Conservation (phyloP, 2,329 filamentous ascomycete species). For the Ascochyta clinopodiicola region DNA sequence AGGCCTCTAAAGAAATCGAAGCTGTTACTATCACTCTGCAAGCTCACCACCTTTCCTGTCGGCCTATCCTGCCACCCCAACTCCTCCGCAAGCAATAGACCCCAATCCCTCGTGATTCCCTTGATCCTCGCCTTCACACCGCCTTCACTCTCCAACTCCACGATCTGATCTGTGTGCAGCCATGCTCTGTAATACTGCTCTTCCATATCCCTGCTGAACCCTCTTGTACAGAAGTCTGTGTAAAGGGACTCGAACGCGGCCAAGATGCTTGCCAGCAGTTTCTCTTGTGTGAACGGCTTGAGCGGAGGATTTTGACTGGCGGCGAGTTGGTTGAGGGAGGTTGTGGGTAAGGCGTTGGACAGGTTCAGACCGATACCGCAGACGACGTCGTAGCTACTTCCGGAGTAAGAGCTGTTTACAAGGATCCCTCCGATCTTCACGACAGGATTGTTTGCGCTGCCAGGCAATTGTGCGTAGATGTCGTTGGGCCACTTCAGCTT, state of each 20-base stretch:
- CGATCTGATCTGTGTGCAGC: constrained; percentile 73
- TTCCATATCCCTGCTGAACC: constrained; percentile 78
- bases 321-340: constrained; percentile 79
- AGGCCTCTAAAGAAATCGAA: constrained; percentile 97
- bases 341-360: constrained; percentile 83
- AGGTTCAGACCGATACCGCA: constrained; percentile 85
- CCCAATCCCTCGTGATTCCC: constrained; percentile 92
- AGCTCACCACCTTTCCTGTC: constrained; percentile 78
- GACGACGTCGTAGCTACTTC: constrained; percentile 80
- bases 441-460: constrained; percentile 62
- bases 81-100: constrained; percentile 84
- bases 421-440: constrained; percentile 94
- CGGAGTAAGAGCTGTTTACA: constrained; percentile 83
- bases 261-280: constrained; percentile 80
- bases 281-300: constrained; percentile 73
- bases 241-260: constrained; percentile 81
- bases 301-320: constrained; percentile 43
- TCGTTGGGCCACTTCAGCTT: constrained; percentile 99
- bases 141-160: constrained; percentile 80
- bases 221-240: constrained; percentile 72
- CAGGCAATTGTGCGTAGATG: constrained; percentile 63
- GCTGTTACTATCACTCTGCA: constrained; percentile 97
- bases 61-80: constrained; percentile 72
- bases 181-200: constrained; percentile 69
- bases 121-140: constrained; percentile 77